phyloP scores from a whole-genome alignment of 2,329 filamentous ascomycete species.

The Penicillium janthinellum region DNA sequence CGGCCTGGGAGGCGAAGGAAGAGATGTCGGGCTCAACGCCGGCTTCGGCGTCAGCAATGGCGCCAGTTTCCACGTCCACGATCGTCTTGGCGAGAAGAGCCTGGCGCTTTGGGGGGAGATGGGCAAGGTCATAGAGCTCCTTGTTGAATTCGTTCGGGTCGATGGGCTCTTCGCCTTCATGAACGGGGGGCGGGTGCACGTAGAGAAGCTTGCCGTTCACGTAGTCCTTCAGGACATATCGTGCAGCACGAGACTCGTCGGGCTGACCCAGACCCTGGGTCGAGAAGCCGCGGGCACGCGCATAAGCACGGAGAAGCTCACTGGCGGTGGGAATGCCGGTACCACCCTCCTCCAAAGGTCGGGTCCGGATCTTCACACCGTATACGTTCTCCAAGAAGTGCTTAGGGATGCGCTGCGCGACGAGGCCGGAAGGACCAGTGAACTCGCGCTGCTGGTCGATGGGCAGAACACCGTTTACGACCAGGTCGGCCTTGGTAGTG shows the following conservation, averaged over 20 bases:
- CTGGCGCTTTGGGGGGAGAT: conserved; percentile 80
- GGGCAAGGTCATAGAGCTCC: conserved; percentile 80
- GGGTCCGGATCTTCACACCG: conserved; percentile 81
- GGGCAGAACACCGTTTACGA: conserved; percentile 90
- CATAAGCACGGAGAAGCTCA: conserved; percentile 84
- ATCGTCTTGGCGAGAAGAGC: conserved; percentile 54
- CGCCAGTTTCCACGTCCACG: conserved; percentile 48
- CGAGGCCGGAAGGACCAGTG: conserved; percentile 79
- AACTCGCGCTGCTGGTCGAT: conserved; percentile 96
- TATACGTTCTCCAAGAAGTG: conserved; percentile 89
- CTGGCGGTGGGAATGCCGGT: conserved; percentile 81
- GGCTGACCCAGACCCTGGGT: conserved; percentile 88
- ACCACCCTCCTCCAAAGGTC: conserved; percentile 87
- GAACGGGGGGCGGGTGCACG: conserved; percentile 76
- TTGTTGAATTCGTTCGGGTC: conserved; percentile 79
- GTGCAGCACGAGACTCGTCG: conserved; percentile 87
- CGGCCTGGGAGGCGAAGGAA: conserved; percentile 7
- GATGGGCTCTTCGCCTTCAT: conserved; percentile 48
- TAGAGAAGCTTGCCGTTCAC: conserved; percentile 94
- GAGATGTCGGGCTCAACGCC: conserved; percentile 28
- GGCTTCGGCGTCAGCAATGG: conserved; percentile 34
- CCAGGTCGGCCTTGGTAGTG: conserved; percentile 91
- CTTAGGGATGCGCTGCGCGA: conserved; percentile 83
- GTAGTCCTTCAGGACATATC: conserved; percentile 93
- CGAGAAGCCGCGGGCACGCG: conserved; percentile 83